A percentile compares a stretch with the other conserved stretches of the same genome.
These are phyloP conservation scores for Sindora glabra DNA, from an alignment of 306 rosid species.

Conservation along the genomic window DNA sequence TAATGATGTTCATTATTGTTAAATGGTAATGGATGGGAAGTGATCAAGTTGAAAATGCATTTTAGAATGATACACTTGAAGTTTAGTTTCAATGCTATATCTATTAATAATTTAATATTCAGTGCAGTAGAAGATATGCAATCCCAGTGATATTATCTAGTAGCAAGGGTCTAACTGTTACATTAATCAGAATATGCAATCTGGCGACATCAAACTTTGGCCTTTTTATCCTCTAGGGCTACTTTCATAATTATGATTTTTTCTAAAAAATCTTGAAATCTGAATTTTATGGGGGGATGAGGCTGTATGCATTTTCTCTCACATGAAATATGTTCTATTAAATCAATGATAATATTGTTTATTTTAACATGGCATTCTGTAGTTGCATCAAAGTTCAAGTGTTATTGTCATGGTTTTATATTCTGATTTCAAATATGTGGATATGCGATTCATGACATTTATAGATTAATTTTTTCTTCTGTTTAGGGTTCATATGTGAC, in stretches of 20 bases:
- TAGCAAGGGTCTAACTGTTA: background rate
- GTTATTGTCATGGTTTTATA: background rate
- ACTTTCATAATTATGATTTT: background rate
- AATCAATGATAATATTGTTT: too few species aligned
- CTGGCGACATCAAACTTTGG: too few species aligned
- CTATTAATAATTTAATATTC: too few species aligned
- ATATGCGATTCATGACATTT: background rate
- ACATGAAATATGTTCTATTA: background rate
- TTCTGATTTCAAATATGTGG: background rate
- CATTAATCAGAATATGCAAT: too few species aligned
- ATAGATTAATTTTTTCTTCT: constrained; percentile 3
- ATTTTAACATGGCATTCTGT: background rate
- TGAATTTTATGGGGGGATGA: background rate
- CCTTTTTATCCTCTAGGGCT: background rate
- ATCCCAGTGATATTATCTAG: background rate
- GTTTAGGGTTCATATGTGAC: constrained; percentile 56
- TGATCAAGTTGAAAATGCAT: too few species aligned
- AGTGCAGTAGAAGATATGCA: background rate
- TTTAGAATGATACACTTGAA: too few species aligned
- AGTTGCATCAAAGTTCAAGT: background rate
- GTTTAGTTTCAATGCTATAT: too few species aligned
- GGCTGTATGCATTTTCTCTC: background rate
- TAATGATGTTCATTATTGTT: background rate
- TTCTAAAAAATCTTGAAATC: background rate
- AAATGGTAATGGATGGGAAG: background rate